Base-by-base conservation (phyloP, 2,329 filamentous ascomycete genomes). In the Calonectria ilicicola region DNA sequence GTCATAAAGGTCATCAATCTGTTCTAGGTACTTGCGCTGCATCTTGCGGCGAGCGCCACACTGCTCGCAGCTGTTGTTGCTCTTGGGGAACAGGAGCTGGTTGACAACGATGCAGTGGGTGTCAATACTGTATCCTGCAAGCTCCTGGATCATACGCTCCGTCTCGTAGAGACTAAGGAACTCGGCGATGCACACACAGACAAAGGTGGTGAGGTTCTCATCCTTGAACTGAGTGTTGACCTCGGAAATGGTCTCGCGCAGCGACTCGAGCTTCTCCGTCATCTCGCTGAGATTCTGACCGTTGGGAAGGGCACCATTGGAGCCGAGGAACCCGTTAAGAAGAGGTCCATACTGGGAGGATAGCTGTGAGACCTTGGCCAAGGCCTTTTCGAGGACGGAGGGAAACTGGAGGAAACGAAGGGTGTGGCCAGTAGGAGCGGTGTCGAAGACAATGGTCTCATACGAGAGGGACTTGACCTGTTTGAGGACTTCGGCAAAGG, bases 191-290 rank as follows among this genome's bases (percentile, higher is more conserved):
- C 97, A 98, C 73, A 99, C 97, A 84, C 97, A 98, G 67, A 99
- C 95, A 82, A 99, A 99, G 0, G 97, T 99, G 26, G 96, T 98
- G 80, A 98, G 91, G 77, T 95, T 93, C 69, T 97, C 93, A 82
- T 99, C 94, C 89, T 99, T 98, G 91, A 99, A 99, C 85, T 99
- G 97, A 63, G 94, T 91, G 87, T 99, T 99, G 81, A 99, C 97
- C 84, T 99, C 97, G 79, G 91, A 89, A 79, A 99, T 99, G 40
- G 97, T 98, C 83, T 95, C 93, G 76, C 97, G 94, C 81, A 99
- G 89, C 17, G 94, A 92, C 86, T 98, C 96, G 87, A 99, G 94
- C 89, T 98, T 98, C 86, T 94, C 91, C 84, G 98, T 93, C 87
- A 98, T 93, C 82, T 98, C 96, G 82, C 93, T 92, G 75, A 99